Conservation (phyloP, 345 rosid genomes). For the Diplotaxis tenuifolia region DNA sequence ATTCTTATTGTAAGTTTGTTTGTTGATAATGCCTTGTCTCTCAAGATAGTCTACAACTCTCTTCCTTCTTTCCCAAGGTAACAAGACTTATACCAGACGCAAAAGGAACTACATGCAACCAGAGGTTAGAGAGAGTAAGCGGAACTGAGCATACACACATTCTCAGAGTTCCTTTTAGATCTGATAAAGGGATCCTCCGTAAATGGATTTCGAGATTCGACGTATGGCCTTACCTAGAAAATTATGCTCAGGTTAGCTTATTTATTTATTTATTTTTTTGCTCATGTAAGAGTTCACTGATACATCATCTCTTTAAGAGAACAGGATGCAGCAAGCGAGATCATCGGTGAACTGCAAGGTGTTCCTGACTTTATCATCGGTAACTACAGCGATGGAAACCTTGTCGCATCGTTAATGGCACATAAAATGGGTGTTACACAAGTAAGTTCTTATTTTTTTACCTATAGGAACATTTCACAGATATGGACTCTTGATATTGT, state of each 20-base stretch:
- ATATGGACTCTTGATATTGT: conserved; percentile 6
- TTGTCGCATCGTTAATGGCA: conserved; percentile 91
- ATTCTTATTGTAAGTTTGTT: conserved; percentile 70
- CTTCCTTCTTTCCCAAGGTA: conserved; percentile 45
- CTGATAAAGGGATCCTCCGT: conserved; percentile 81
- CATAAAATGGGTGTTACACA: conserved; percentile 92
- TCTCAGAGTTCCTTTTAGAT: conserved; percentile 88
- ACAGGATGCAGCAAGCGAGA: conserved; percentile 92
- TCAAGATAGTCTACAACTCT: conserved; percentile 1
- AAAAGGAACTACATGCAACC: conserved; percentile 93
- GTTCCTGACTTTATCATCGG: conserved; percentile 89
- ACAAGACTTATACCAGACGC: conserved; percentile 93
- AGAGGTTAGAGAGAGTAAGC: conserved; percentile 83
- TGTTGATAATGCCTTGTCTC: background rate
- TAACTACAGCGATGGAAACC: too few relatives aligned
- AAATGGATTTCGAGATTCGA: conserved; percentile 98
- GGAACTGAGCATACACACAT: conserved; percentile 87
- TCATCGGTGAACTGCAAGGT: conserved; percentile 79
- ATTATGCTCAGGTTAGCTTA: conserved; percentile 63
- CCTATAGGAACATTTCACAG: background rate
- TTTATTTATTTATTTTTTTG: background rate
- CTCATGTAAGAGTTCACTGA: background rate
- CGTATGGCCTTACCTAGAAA: conserved; percentile 96
- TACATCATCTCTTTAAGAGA: background rate
- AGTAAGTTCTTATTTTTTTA: conserved; percentile 38